Percentiles rank a stretch among this genome's conserved stretches.
phyloP scores from a whole-genome alignment of 495 filamentous ascomycete genomes.

The Annulohypoxylon bovei region DNA sequence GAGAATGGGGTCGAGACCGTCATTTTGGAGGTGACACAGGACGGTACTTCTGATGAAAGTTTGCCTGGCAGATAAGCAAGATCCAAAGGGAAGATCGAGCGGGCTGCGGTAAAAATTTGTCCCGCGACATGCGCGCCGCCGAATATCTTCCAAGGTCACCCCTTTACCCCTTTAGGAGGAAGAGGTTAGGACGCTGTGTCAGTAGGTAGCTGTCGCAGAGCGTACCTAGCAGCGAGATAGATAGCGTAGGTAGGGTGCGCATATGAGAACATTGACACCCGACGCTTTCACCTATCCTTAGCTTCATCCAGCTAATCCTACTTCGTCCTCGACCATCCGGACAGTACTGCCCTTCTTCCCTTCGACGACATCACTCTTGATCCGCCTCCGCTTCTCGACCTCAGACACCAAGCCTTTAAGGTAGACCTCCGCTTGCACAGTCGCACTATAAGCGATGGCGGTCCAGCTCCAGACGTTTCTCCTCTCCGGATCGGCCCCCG shows the following conservation, averaged over 20 bases:
- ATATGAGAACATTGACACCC: neutral
- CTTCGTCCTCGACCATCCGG: conserved; percentile 47
- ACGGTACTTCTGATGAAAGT: neutral
- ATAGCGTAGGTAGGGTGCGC: neutral
- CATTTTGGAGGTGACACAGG: neutral
- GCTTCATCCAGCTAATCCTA: conserved; percentile 22
- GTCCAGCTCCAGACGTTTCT: conserved; percentile 78
- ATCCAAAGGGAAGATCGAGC: neutral
- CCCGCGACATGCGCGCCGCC: neutral
- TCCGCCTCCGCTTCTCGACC: conserved; percentile 54
- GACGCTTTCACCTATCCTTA: neutral
- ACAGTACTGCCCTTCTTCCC: conserved; percentile 48
- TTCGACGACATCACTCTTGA: conserved; percentile 43
- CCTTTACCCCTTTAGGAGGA: neutral
- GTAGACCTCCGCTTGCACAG: conserved; percentile 79
- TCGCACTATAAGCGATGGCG: conserved; percentile 75
- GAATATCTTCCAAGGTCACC: no score
- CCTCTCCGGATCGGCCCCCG: conserved; percentile 71
- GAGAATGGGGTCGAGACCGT: neutral
- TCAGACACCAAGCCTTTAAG: conserved; percentile 72
- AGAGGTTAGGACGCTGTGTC: neutral
- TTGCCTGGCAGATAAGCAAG: neutral
- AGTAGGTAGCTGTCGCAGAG: neutral
- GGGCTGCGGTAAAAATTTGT: neutral
- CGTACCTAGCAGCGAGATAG: neutral